phyloP scores from a whole-genome alignment of 1,139 yeast genomes.

The Yamadazyma atmosphaerica region DNA sequence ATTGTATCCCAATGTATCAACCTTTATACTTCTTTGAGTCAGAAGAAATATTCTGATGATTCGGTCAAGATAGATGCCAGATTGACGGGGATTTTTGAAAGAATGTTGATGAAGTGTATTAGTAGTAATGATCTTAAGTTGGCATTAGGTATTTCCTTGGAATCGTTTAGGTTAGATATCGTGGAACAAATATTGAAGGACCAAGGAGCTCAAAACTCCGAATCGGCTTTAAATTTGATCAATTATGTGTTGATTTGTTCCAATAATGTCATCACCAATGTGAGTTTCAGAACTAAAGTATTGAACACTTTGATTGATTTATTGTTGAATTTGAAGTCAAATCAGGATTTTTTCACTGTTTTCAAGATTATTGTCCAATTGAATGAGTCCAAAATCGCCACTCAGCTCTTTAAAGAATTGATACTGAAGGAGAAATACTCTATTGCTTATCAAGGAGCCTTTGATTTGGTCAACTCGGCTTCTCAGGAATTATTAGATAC shows the following conservation, averaged over 20 bases:
- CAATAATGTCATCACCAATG: conserved; percentile 58
- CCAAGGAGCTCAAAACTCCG: conserved; percentile 39
- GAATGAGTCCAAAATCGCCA: conserved; percentile 73
- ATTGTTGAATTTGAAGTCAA: conserved; percentile 55
- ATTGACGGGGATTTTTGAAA: conserved; percentile 71
- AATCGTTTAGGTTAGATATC: conserved; percentile 82
- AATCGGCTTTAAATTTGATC: conserved; percentile 55
- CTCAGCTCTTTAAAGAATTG: conserved; percentile 63
- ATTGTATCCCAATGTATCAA: conserved; percentile 91
- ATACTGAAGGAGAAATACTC: conserved; percentile 42
- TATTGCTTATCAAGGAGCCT: conserved; percentile 90
- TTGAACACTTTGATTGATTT: conserved; percentile 63
- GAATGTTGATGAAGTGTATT: conserved; percentile 82
- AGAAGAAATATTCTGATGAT: conserved; percentile 47
- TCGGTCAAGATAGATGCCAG: conserved; percentile 55
- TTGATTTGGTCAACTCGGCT: conserved; percentile 89
- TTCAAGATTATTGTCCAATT: conserved; percentile 88
- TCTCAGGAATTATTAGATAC: conserved; percentile 85
- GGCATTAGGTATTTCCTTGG: conserved; percentile 90
- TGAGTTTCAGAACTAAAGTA: conserved; percentile 64
- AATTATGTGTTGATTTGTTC: conserved; percentile 79
- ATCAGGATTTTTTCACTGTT: conserved; percentile 76
- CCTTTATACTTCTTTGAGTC: conserved; percentile 69
- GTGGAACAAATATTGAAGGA: conserved; percentile 61
- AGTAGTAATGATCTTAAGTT: conserved; percentile 68